Evolutionary conservation across 1,284 basidiomycete species (phyloP).

Genomic region (Ceratobasidium sp.): DNA sequence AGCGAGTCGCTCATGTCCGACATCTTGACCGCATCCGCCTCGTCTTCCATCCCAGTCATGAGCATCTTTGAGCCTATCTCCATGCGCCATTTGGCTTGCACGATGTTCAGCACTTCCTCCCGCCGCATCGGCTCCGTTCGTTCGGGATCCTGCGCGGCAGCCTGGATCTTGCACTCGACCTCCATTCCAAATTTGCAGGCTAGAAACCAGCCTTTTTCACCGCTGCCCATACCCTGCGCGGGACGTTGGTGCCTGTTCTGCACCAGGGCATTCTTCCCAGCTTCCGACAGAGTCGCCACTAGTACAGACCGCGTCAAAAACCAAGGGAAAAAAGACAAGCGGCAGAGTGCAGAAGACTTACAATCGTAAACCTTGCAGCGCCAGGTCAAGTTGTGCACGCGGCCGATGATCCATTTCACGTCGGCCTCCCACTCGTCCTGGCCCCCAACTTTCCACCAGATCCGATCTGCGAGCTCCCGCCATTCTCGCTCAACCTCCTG

Average conservation of each 20-base stretch:
- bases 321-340: too few species aligned
- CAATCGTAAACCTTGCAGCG: background rate
- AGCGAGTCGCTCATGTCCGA: background rate
- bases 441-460: background rate
- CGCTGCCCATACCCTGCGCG: background rate
- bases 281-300: too few species aligned
- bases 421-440: too few species aligned
- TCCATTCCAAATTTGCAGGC: background rate
- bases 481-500: background rate
- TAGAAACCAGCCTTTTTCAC: background rate
- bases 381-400: background rate
- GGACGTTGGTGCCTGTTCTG: background rate
- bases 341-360: conserved; percentile 4
- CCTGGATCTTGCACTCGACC: background rate
- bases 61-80: background rate
- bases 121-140: background rate
- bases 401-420: too few species aligned
- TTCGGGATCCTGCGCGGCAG: background rate
- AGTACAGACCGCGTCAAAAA: too few species aligned
- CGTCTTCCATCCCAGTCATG: background rate
- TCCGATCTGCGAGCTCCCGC: background rate
- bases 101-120: background rate
- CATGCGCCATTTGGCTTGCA: background rate
- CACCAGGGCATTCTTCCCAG: background rate
- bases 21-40: background rate